Conservation (phyloP, 441 rosid genomes). For the Populus trichocarpa region DNA sequence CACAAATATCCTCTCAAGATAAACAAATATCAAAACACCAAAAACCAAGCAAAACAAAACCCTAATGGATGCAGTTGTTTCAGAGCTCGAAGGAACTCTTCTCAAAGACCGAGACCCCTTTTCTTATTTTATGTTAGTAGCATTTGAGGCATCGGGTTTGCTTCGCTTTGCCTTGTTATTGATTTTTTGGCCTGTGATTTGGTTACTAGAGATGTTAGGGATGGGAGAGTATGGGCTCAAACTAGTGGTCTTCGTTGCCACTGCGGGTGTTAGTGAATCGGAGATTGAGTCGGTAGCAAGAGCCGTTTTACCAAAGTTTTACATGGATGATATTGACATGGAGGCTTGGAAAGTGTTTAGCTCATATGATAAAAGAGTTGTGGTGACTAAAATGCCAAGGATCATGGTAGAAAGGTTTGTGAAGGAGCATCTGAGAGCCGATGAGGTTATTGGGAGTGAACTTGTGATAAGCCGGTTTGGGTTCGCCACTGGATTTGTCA, state of each 20-base stretch:
- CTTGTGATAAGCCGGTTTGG: slow-evolving; percentile 63
- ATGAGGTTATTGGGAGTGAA: slow-evolving; percentile 71
- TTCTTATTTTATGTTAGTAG: slow-evolving; percentile 80
- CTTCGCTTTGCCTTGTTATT: slow-evolving; percentile 55
- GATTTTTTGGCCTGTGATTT: slow-evolving; percentile 58
- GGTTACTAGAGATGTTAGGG: slow-evolving; percentile 42
- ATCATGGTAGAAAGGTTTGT: slow-evolving; percentile 73
- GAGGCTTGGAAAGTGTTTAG: slow-evolving; percentile 72
- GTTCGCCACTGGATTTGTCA: slow-evolving; percentile 56
- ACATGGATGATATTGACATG: slow-evolving; percentile 62
- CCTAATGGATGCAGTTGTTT: slow-evolving; percentile 47
- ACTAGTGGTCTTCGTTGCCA: slow-evolving; percentile 63
- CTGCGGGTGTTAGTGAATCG: slow-evolving; percentile 44
- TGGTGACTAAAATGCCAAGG: slow-evolving; percentile 67
- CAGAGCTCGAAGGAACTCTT: slow-evolving; percentile 75
- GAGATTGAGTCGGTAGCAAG: slow-evolving; percentile 84
- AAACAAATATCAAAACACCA: background rate
- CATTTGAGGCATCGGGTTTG: slow-evolving; percentile 79
- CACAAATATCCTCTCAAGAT: background rate
- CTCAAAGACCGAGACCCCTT: slow-evolving; percentile 55
- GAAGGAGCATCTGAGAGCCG: slow-evolving; percentile 71
- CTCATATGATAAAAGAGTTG: slow-evolving; percentile 49
- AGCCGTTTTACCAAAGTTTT: slow-evolving; percentile 83
- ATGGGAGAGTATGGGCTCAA: slow-evolving; percentile 43
- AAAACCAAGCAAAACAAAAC: background rate